Conservation (phyloP, 2,329 filamentous ascomycete species). For the Didymella pinodella region DNA sequence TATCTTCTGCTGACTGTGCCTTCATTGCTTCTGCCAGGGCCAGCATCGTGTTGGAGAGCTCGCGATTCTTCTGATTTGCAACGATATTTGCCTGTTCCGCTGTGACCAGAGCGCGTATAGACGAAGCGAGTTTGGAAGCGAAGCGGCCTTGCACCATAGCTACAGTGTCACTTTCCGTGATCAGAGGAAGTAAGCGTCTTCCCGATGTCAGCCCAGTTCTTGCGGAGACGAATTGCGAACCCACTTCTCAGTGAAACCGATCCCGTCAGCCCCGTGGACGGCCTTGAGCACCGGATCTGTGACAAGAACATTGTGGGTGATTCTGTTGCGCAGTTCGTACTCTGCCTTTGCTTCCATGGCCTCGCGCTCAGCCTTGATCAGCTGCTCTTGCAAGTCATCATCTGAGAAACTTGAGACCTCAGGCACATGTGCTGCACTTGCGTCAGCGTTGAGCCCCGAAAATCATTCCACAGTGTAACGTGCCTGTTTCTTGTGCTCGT, state of each 20-base stretch:
- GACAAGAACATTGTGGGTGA: constrained; percentile 72
- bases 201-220: constrained; percentile 19
- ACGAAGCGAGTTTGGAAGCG: constrained; percentile 60
- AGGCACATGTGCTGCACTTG: constrained; percentile 35
- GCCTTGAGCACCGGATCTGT: constrained; percentile 80
- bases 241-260: constrained; percentile 74
- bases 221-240: constrained; percentile 12
- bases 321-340: constrained; percentile 73
- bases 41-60: constrained; percentile 69
- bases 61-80: constrained; percentile 67
- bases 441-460: constrained; percentile 24
- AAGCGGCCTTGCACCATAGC: constrained; percentile 70
- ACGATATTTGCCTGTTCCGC: constrained; percentile 67
- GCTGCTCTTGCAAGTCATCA: constrained; percentile 61
- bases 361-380: constrained; percentile 66
- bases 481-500: constrained; percentile 51
- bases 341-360: constrained; percentile 74
- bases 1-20: constrained; percentile 61
- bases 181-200: constrained; percentile 71
- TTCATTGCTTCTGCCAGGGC: constrained; percentile 67
- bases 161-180: constrained; percentile 72
- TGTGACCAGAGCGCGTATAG: constrained; percentile 62
- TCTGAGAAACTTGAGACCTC: constrained; percentile 54
- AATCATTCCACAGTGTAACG: constrained; percentile 7
- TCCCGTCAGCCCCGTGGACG: constrained; percentile 72